Base-by-base conservation (phyloP, 2,329 filamentous ascomycete species). In the Talaromyces sp. region DNA sequence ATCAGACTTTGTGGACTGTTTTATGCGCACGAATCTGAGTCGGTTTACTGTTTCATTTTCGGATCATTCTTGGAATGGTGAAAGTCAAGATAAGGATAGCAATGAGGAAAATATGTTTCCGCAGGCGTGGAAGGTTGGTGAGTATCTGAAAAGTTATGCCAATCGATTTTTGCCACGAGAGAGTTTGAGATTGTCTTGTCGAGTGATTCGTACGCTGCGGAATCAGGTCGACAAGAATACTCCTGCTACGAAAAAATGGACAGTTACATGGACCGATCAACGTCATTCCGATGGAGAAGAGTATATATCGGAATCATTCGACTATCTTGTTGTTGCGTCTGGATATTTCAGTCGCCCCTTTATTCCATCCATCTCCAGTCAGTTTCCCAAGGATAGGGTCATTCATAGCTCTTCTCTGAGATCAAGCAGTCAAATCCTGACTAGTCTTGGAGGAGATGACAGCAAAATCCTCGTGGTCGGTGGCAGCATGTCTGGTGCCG, bases 401-500 rank as follows among this genome's bases (percentile, higher is more conserved):
- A 76, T 91, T 0, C 90, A 93, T 74, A 93, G 89, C 76, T 90
- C 89, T 57, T 77, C 84, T 33, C 88, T 92, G 73, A 78, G 4
- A 56, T 71, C 37, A 3, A 27, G 4, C 11, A 31, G 22, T 33
- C 31, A 22, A 39, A 49, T 41, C 9, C 13, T 63, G 9, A 22
- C 11, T 3, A 41, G 14, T 14, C 50, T 33, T 66, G 31, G 8
- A 41, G 52, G 27, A 6, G 31, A 37, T 0, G 70, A 72, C 0
- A 85, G 86, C 19, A 91, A 88, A 71, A 87, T 95, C 16, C 81
- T 92, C 1, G 82, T 96, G 0, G 86, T 93, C 0, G 92, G 92
- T 0, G 91, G 91, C 0, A 90, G 93, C 70, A 93, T 95, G 84
- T 94, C 91, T 2, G 91, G 91, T 0, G 86, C 90, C 5, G 92